Evolutionary conservation across 2,329 filamentous ascomycete species (phyloP), one percentile per base, ranked within the genome.

Genomic region (Trichoderma lentiforme): DNA sequence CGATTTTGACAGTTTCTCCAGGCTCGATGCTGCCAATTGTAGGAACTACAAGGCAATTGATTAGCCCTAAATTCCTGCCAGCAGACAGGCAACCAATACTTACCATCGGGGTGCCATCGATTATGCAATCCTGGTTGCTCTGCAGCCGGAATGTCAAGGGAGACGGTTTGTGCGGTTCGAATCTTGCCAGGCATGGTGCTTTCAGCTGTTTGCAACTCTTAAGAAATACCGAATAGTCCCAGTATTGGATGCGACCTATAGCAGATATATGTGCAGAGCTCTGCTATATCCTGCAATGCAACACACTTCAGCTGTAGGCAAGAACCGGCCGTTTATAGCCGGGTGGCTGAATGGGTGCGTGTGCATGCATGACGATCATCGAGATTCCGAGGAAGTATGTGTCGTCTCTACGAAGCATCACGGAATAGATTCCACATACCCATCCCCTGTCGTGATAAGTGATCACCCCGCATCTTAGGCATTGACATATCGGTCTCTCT

Each of bases 101-200:
- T 86, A 94, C 93, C 91, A 75, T 97, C 94, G 43, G 95, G 95
- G 79, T 98, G 95, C 95, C 94, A 97, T 80, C 94, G 87, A 78
- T 98, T 98, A 66, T 95, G 93, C 11, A 95, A 83, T 66, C 88
- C 87, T 2, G 87, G 81, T 78, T 95, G 92, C 74, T 93, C 88
- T 43, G 86, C 84, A 6, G 92, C 92, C 39, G 91, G 90, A 79
- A 88, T 93, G 72, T 93, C 87, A 32, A 95, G 83, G 0, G 75
- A 76, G 28, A 76, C 75, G 15, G 73, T 64, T 58, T 76, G 75
- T 3, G 90, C 91, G 43, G 90, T 93, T 71, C 93, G 89, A 75
- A 95, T 90, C 51, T 83, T 88, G 70, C 76, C 76, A 6, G 77
- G 75, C 77, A 79, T 79, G 18, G 12, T 75, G 61, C 21, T 9